These are phyloP conservation scores for Heritiera fomes DNA, from an alignment of 345 rosid species.

Conservation along the genomic window DNA sequence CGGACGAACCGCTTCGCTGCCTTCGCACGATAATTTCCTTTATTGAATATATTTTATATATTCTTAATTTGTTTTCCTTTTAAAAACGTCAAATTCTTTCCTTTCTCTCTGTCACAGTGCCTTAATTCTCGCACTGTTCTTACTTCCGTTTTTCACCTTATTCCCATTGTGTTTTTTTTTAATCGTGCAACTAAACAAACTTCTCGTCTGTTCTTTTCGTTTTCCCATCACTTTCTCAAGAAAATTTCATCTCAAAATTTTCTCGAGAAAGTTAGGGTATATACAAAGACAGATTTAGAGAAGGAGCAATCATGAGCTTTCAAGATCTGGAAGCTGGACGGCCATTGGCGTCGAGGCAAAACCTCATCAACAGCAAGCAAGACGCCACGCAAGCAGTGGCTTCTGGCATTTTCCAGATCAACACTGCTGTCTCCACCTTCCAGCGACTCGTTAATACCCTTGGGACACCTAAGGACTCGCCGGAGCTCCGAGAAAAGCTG, in stretches of 20 bases:
- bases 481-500: constrained; percentile 97
- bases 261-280: constrained; percentile 29
- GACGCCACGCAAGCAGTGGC: constrained; percentile 90
- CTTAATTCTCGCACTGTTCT: constrained; percentile 34
- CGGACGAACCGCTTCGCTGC: neutral
- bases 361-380: constrained; percentile 53
- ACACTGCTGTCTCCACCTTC: constrained; percentile 91
- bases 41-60: neutral
- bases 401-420: constrained; percentile 98
- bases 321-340: constrained; percentile 93
- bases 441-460: constrained; percentile 93
- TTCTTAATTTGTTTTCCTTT: neutral
- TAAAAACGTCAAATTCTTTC: neutral
- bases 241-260: constrained; percentile 13
- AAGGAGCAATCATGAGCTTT: constrained; percentile 64
- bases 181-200: neutral
- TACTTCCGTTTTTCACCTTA: constrained; percentile 9
- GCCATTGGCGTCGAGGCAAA: constrained; percentile 49
- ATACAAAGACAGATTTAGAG: neutral
- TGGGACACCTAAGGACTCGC: constrained; percentile 95
- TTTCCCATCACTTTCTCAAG: constrained; percentile 8
- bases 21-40: neutral
- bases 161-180: neutral
- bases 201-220: constrained; percentile 18
- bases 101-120: neutral